phyloP scores from a whole-genome alignment of 208 protist genomes.

The Leishmania tarentolae region DNA sequence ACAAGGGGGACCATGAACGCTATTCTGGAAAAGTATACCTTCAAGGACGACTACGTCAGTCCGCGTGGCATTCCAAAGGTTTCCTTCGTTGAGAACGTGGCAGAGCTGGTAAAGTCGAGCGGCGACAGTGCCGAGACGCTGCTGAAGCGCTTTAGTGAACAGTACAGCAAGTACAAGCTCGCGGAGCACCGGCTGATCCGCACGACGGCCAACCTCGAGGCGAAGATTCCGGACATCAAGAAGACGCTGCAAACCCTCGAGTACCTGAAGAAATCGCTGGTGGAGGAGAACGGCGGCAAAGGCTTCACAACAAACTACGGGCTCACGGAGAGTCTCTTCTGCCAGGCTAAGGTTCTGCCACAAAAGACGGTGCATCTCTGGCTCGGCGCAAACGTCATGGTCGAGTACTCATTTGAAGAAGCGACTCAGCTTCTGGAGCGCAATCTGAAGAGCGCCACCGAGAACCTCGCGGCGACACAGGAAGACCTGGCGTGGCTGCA shows the following conservation, averaged over 20 bases:
- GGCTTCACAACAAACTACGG: conserved; percentile 86
- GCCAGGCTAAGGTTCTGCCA: conserved; percentile 74
- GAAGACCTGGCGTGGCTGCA: conserved; percentile 96
- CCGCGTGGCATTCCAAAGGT: conserved; percentile 86
- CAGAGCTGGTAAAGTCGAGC: conserved; percentile 71
- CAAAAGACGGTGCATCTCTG: conserved; percentile 92
- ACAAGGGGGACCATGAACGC: conserved; percentile 1
- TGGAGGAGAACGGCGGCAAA: conserved; percentile 28
- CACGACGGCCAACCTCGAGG: conserved; percentile 81
- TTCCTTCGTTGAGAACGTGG: conserved; percentile 86
- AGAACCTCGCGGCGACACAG: conserved; percentile 85
- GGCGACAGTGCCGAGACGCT: conserved; percentile 78
- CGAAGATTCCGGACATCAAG: conserved; percentile 93
- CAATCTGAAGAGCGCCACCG: conserved; percentile 83
- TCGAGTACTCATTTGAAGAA: conserved; percentile 97
- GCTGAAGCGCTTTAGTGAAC: conserved; percentile 85
- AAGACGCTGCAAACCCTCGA: conserved; percentile 91
- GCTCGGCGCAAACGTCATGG: conserved; percentile 97
- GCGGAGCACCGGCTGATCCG: conserved; percentile 89
- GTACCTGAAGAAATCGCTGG: conserved; percentile 76
- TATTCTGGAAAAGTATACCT: conserved; percentile 69
- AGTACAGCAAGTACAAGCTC: conserved; percentile 95
- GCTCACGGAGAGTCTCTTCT: conserved; percentile 90
- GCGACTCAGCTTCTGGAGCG: conserved; percentile 89
- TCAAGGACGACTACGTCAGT: conserved; percentile 88